Conservation (phyloP, 352 stramenopile genomes). For the Pythium coloratum region DNA sequence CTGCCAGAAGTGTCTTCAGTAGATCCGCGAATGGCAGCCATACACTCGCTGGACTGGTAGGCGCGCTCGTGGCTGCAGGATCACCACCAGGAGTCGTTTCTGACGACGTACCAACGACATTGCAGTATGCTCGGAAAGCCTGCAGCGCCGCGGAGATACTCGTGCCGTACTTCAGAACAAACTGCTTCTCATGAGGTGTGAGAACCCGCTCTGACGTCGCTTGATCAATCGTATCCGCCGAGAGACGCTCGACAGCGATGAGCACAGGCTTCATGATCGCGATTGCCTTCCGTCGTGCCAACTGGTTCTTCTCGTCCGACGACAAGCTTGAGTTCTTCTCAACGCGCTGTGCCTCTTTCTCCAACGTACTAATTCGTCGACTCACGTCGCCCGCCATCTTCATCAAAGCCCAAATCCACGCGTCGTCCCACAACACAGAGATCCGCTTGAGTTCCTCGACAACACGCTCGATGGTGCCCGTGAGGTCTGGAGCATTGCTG, state of each 20-base stretch:
- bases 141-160: slow-evolving; percentile 48
- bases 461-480: slow-evolving; percentile 58
- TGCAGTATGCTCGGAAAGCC: slow-evolving; percentile 49
- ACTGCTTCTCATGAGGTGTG: slow-evolving; percentile 74
- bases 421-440: slow-evolving; percentile 84
- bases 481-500: slow-evolving; percentile 37
- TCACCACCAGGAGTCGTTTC: neutral
- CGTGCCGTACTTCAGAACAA: slow-evolving; percentile 60
- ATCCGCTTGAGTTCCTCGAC: slow-evolving; percentile 77
- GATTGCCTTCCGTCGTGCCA: slow-evolving; percentile 70
- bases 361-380: slow-evolving; percentile 61
- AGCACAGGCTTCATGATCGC: slow-evolving; percentile 86
- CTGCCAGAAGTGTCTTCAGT: slow-evolving; percentile 53
- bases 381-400: slow-evolving; percentile 77
- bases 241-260: slow-evolving; percentile 58
- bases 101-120: slow-evolving; percentile 22
- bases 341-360: slow-evolving; percentile 74
- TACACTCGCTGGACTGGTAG: slow-evolving; percentile 24
- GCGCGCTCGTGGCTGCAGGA: neutral
- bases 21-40: slow-evolving; percentile 82
- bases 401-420: slow-evolving; percentile 65
- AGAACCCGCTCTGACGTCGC: slow-evolving; percentile 24
- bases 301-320: slow-evolving; percentile 53
- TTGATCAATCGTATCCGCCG: slow-evolving; percentile 61
- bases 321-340: slow-evolving; percentile 72